Evolutionary conservation across 2,329 filamentous ascomycete species (phyloP).

Genomic region (Dichotomopilus funicola): DNA sequence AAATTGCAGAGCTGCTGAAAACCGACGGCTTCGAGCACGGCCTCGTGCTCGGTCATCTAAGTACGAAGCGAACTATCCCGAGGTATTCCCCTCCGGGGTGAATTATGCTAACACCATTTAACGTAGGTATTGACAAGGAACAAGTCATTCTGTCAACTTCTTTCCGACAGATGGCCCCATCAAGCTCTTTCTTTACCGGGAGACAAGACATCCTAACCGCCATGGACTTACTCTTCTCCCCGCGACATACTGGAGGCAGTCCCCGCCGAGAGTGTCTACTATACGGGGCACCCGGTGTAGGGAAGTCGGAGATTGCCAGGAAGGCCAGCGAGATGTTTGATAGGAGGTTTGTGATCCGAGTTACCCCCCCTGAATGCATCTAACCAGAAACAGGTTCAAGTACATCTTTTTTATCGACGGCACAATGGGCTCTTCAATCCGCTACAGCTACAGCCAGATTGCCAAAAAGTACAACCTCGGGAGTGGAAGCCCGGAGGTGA

Average conservation of each 20-base stretch:
- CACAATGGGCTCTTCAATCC: slow-evolving; percentile 17
- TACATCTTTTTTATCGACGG: slow-evolving; percentile 29
- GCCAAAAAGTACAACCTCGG: slow-evolving; percentile 4
- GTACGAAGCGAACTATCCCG: slow-evolving; percentile 14
- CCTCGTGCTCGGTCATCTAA: slow-evolving; percentile 18
- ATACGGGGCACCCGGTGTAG: slow-evolving; percentile 27
- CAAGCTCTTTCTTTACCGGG: slow-evolving; percentile 25
- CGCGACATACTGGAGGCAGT: slow-evolving; percentile 1
- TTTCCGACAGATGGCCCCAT: background rate
- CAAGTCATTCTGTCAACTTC: slow-evolving; percentile 11
- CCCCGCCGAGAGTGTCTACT: slow-evolving; percentile 23
- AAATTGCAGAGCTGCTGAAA: slow-evolving; percentile 19
- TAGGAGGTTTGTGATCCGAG: slow-evolving; percentile 13
- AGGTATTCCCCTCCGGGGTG: background rate
- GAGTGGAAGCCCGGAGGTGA: no score
- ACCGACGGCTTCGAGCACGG: slow-evolving; percentile 5
- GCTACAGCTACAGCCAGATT: slow-evolving; percentile 22
- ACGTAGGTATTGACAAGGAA: slow-evolving; percentile 16
- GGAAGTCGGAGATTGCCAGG: slow-evolving; percentile 29
- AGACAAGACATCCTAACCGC: slow-evolving; percentile 21
- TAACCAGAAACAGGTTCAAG: slow-evolving; percentile 20
- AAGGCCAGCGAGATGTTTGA: slow-evolving; percentile 22
- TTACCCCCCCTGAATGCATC: background rate
- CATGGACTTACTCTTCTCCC: slow-evolving; percentile 18
- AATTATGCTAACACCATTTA: background rate